Evolutionary conservation across 2,329 filamentous ascomycete species (phyloP), one percentile per base, ranked within the genome.

Genomic region (Aspergillus spinulosporus): DNA sequence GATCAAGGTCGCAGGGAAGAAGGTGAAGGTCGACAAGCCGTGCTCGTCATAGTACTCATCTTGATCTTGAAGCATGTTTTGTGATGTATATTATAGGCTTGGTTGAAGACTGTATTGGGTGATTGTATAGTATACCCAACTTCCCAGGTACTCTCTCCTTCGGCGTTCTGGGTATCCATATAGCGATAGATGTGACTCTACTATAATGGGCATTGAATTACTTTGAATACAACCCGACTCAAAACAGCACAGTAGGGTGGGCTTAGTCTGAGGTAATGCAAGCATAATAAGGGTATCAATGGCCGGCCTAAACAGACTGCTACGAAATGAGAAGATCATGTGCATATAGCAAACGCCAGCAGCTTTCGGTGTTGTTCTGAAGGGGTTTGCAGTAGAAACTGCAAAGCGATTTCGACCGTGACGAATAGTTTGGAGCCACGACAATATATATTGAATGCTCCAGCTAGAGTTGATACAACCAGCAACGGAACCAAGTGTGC

Each of bases 1-100:
- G 36, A 85, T 97, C 67, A 95, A 92, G 75, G 79, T 85, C 2
- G 79, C 76, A 1, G 66, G 67, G 36, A 64, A 73, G 63, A 61
- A 65, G 14, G 70, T 76, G 37, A 76, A 75, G 64, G 67, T 75
- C 52, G 72, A 74, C 44, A 76, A 76, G 64, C 66, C 73, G 44
- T 77, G 76, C 58, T 74, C 73, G 26, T 73, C 68, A 54, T 70
- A 59, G 49, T 26, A 21, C 8, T 49, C 12, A n/a, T 36, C 43
- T 34, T 3, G 15, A 6, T 39, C 40, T n/a, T 32, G 42, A 11
- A 28, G 15, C 34, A 45, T 7, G 26, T 14, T 14, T 37, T 14
- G 31, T 28, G 53, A 45, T 44, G 48, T 52, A 56, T 52, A 49
- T 37, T 50, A 51, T 49, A 15, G 54, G 36, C 36, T 57, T 43